Evolutionary conservation across 1,139 yeast species (phyloP).

Genomic region (Candida freyschussii): DNA sequence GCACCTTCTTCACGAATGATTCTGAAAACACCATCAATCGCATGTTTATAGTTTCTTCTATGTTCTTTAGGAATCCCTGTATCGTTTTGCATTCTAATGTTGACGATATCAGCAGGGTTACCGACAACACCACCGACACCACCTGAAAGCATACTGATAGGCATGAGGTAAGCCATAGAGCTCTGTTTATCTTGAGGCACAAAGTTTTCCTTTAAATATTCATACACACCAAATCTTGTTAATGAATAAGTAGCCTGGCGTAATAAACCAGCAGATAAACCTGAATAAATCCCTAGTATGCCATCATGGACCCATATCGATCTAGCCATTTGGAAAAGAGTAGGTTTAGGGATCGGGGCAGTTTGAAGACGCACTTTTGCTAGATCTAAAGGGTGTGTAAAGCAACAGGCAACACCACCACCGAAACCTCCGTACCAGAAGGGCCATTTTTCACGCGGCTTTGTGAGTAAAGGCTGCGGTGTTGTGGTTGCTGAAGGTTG

Average conservation of each 20-base stretch:
- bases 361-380: conserved; percentile 86
- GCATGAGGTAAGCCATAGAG: conserved; percentile 42
- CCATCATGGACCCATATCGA: conserved; percentile 65
- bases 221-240: conserved; percentile 80
- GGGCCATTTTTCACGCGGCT: conserved; percentile 31
- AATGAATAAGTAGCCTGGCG: conserved; percentile 90
- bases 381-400: conserved; percentile 69
- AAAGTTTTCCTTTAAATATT: conserved; percentile 57
- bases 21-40: conserved; percentile 66
- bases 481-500: conserved; percentile 2
- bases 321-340: conserved; percentile 54
- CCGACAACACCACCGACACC: conserved; percentile 82
- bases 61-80: conserved; percentile 58
- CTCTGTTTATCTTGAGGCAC: conserved; percentile 32
- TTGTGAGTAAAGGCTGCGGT: conserved; percentile 3
- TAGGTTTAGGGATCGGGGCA: conserved; percentile 57
- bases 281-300: conserved; percentile 64
- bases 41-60: conserved; percentile 74
- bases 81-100: conserved; percentile 90
- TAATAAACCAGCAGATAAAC: conserved; percentile 73
- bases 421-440: conserved; percentile 65
- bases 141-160: conserved; percentile 81
- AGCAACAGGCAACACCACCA: conserved; percentile 61
- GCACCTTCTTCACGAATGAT: conserved; percentile 60
- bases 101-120: conserved; percentile 84